Base-by-base conservation (phyloP, 495 filamentous ascomycete species). In the Penicillium bialowiezense region DNA sequence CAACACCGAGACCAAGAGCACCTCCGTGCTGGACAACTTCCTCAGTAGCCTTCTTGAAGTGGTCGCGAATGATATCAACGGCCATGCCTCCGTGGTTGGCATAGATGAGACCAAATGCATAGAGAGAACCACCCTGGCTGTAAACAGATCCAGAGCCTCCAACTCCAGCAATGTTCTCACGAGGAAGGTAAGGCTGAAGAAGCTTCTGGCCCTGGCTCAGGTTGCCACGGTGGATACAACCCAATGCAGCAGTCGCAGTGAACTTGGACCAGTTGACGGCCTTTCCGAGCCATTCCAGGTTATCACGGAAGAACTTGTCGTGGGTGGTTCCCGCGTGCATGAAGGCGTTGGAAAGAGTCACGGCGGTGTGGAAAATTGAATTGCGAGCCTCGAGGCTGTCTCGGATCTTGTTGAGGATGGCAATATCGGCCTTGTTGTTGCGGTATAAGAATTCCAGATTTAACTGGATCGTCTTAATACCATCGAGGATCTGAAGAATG, bases 241-340 rank as follows among this genome's bases (percentile, higher is more conserved):
- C 95, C 21, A 99, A 74, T 6, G 95, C 92, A 40, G 95, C 95
- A 9, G 95, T 99, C 5, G 95, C 95, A 1, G 95, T 96, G 65
- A 99, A 99, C 62, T 99, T 99, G 48, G 93, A 97, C 95, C 95
- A 99, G 72, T 99, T 99, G 13, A 97, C 89, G 36, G 95, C 95
- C 73, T 97, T 99, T 26, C 91, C 90, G 7, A 99, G 79, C 95
- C 95, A 99, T 41, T 99, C 95, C 21, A 99, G 69, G 52, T 97
- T 99, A 54, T 97, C 91, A 2, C 95, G 80, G 77, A 97, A 97
- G 74, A 97, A 99, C 58, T 87, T 90, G 67, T 97, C 95, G 52
- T 92, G 91, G 0, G 92, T 97, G 7, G 95, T 97, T 28, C 95
- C 95, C n/a, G 95, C 89, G 60, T 99, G 93, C 92, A 97, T 99